Evolutionary conservation across 1,284 basidiomycete genomes (phyloP).

Genomic region (Testicularia cyperi): DNA sequence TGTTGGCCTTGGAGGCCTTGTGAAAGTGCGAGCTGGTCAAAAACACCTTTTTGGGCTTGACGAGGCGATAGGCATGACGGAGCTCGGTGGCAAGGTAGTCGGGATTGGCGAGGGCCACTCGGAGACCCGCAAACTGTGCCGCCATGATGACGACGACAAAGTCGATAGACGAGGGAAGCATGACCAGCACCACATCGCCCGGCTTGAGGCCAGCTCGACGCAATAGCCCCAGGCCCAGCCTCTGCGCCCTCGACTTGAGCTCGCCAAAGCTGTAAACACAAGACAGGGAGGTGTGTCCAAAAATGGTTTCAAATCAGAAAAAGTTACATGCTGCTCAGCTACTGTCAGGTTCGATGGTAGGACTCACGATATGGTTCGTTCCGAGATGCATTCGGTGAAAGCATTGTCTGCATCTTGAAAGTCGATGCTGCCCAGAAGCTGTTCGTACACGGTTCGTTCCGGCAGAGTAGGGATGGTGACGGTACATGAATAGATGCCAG

Average conservation of each 20-base stretch:
- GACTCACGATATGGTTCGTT: constrained; percentile 17
- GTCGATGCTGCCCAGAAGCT: constrained; percentile 9
- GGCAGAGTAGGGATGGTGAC: not conserved
- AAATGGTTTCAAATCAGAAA: too few relatives aligned
- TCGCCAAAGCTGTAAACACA: constrained; percentile 12
- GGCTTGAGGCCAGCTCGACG: constrained; percentile 24
- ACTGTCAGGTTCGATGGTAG: too few relatives aligned
- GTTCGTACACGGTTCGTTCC: constrained; percentile 2
- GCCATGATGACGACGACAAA: constrained; percentile 32
- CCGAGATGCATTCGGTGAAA: constrained; percentile 14
- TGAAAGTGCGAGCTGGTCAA: constrained; percentile 12
- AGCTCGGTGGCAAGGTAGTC: constrained; percentile 29
- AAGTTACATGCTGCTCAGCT: too few relatives aligned
- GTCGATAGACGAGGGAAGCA: constrained; percentile 30
- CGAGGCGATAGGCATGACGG: constrained; percentile 18
- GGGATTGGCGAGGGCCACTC: constrained; percentile 33
- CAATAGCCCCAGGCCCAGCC: constrained; percentile 32
- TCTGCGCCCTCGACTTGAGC: constrained; percentile 29
- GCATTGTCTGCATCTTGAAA: constrained; percentile 14
- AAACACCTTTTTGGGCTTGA: constrained; percentile 34
- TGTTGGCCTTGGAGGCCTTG: constrained; percentile 8
- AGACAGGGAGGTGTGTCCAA: not conserved
- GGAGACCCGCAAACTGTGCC: constrained; percentile 30
- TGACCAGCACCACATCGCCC: constrained; percentile 30
- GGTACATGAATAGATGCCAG: not conserved